Evolutionary conservation across 352 stramenopile species (phyloP).

Genomic region (Globisporangium viniferum): DNA sequence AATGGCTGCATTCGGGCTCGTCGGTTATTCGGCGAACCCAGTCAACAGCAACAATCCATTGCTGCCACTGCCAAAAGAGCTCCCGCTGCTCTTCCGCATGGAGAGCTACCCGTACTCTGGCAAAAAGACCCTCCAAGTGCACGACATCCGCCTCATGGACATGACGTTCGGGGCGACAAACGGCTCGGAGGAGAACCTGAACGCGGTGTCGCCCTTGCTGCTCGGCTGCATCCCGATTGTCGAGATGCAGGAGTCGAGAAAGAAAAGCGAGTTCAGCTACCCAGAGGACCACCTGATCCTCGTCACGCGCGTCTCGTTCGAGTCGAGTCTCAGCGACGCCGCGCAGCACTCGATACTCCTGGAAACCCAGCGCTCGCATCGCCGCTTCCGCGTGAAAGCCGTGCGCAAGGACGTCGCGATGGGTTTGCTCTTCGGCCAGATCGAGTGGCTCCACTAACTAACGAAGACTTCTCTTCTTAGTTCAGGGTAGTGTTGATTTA

Average conservation of each 20-base stretch:
- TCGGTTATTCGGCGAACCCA: background rate
- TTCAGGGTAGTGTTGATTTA: background rate
- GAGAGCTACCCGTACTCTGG: background rate
- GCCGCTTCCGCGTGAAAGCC: conserved; percentile 24
- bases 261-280: background rate
- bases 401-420: conserved; percentile 21
- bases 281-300: background rate
- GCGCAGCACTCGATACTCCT: conserved; percentile 10
- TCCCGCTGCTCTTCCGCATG: background rate
- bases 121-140: background rate
- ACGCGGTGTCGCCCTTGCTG: background rate
- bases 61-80: background rate
- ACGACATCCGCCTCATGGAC: background rate
- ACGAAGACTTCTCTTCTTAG: background rate
- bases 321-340: conserved; percentile 10
- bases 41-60: background rate
- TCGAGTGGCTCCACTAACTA: conserved; percentile 22
- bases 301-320: background rate
- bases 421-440: conserved; percentile 20
- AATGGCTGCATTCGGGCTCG: background rate
- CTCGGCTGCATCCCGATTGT: background rate
- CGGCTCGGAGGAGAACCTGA: background rate
- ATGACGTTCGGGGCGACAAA: background rate
- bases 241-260: background rate
- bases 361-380: conserved; percentile 12